Evolutionary conservation across 305 asterid genomes (phyloP).

Genomic region (Euphrasia arctica): DNA sequence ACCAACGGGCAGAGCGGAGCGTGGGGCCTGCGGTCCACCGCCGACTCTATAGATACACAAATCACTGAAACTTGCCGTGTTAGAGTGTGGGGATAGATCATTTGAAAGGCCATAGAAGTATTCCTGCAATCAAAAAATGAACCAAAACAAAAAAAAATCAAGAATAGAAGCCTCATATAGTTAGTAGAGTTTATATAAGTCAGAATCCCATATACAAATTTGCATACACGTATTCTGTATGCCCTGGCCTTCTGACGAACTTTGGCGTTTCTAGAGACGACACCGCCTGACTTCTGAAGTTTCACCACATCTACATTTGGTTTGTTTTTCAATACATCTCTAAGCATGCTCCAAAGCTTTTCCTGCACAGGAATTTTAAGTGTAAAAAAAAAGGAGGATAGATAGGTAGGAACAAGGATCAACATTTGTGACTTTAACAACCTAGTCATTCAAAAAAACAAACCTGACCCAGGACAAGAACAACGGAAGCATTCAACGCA

Average conservation of each 20-base stretch:
- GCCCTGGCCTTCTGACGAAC: slow-evolving; percentile 87
- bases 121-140: slow-evolving; percentile 48
- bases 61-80: slow-evolving; percentile 66
- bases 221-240: slow-evolving; percentile 72
- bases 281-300: slow-evolving; percentile 99
- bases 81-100: slow-evolving; percentile 98
- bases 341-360: slow-evolving; percentile 96
- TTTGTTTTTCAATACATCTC: slow-evolving; percentile 69
- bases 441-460: too few relatives aligned
- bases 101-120: slow-evolving; percentile 88
- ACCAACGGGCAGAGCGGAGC: slow-evolving; percentile 96
- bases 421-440: too few relatives aligned
- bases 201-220: background rate
- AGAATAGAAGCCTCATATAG: too few relatives aligned
- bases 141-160: background rate
- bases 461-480: slow-evolving; percentile 95
- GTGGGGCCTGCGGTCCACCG: slow-evolving; percentile 98
- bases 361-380: slow-evolving; percentile 42
- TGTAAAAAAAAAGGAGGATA: too few relatives aligned
- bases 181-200: background rate
- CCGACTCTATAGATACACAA: slow-evolving; percentile 74
- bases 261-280: slow-evolving; percentile 89
- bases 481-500: slow-evolving; percentile 74
- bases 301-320: slow-evolving; percentile 90
- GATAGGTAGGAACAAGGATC: too few relatives aligned